Conservation (phyloP, 176 grass and related monocot genomes). For the bread wheat (Triticum aestivum) region DNA sequence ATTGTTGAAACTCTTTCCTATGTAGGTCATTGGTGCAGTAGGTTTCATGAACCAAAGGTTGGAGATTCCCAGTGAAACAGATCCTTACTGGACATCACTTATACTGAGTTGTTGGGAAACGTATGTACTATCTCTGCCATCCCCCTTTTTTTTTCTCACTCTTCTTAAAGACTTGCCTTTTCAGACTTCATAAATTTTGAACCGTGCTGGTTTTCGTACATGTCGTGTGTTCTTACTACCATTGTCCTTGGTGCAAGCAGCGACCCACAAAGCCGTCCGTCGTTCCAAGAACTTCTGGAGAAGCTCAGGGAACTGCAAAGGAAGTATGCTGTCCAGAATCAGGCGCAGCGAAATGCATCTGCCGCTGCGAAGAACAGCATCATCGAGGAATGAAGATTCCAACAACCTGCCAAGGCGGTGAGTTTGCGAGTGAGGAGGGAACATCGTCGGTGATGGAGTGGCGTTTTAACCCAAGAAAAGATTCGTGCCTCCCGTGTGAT, state of each 20-base stretch:
- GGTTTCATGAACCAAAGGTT: conserved; percentile 95
- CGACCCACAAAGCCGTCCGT: conserved; percentile 64
- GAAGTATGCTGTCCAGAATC: conserved; percentile 54
- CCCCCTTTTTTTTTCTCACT: background rate
- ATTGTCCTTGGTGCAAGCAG: conserved; percentile 39
- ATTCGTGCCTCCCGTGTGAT: background rate
- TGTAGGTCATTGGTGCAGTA: conserved; percentile 86
- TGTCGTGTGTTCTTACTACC: conserved; percentile 7
- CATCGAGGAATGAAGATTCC: conserved; percentile 46
- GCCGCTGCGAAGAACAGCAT: conserved; percentile 38
- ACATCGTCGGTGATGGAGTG: background rate
- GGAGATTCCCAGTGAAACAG: conserved; percentile 75
- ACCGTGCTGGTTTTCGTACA: background rate
- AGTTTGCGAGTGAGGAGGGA: background rate
- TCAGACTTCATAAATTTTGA: background rate
- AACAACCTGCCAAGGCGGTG: background rate
- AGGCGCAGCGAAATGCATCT: conserved; percentile 48
- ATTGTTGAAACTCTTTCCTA: background rate
- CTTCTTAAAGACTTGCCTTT: background rate
- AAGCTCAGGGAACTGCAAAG: conserved; percentile 68
- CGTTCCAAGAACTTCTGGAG: conserved; percentile 77
- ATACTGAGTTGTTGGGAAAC: conserved; percentile 93
- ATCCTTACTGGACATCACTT: conserved; percentile 83
- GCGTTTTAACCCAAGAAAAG: background rate
- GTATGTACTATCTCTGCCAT: conserved; percentile 19